Conservation (phyloP, 176 grass and related monocot species). For the Phragmites australis region DNA sequence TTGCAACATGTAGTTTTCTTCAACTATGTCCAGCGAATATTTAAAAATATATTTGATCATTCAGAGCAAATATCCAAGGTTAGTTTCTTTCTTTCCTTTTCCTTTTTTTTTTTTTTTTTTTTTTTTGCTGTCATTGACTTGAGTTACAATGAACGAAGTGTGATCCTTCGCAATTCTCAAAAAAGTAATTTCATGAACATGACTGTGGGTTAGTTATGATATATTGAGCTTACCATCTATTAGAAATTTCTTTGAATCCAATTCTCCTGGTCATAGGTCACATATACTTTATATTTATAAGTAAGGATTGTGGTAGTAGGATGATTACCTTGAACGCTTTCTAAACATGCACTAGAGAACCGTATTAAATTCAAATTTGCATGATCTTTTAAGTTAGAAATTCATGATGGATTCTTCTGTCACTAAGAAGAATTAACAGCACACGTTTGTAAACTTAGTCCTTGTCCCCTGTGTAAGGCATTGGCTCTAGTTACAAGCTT, state of each 20-base stretch:
- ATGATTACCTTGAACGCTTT: not conserved
- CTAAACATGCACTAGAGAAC: not conserved
- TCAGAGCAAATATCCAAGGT: conserved; percentile 97
- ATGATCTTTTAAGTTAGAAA: not conserved
- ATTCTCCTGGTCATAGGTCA: not conserved
- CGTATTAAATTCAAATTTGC: not conserved
- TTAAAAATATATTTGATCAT: conserved; percentile 96
- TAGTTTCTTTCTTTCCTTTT: conserved; percentile 46
- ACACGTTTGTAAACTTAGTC: not conserved
- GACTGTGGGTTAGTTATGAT: not conserved
- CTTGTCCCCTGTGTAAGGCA: not conserved
- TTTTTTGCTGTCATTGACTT: not conserved
- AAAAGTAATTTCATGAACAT: conserved; percentile 10
- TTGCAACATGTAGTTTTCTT: conserved; percentile 82
- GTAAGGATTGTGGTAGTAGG: conserved; percentile 8
- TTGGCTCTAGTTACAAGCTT: not conserved
- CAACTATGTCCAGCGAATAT: conserved; percentile 83
- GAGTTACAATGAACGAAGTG: not conserved
- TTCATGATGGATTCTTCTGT: not conserved
- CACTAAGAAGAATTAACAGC: not conserved
- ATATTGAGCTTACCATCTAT: conserved; percentile 3
- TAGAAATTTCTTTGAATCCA: conserved; percentile 3
- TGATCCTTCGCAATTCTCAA: not conserved
- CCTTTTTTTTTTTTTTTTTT: not conserved
- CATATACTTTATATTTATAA: conserved; percentile 9